Evolutionary conservation across 257 asterid species (phyloP), one percentile per base, ranked within the genome.

Genomic region (Nicotiana undulata): DNA sequence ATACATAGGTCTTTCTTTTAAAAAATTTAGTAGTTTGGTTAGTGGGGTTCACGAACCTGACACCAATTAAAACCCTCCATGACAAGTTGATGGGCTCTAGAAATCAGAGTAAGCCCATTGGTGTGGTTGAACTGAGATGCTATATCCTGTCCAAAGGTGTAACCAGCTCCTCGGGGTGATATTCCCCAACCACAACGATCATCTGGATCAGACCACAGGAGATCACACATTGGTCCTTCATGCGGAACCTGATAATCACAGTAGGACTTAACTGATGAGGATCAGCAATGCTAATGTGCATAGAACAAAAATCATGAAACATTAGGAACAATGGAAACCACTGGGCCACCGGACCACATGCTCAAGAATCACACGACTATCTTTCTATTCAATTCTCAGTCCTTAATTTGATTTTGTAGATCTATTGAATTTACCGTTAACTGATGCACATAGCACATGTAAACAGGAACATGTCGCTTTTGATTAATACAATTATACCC

Each of bases 1-100:
- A 20, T n/a, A n/a, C 5, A 4, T 10, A 34, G 20, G 52, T 32
- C 52, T 32, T 7, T 34, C 28, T 18, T 66, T 66, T 4, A 1
- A 66, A 66, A 66, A 18, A 9, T 8, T 65, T 17, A 31, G 29
- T 66, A 34, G 29, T 34, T 37, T 1, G 31, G 40, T 61, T 22
- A 9, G 29, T 70, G 10, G 26, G 5, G 68, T 52, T 77, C 80
- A 81, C 93, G 55, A 81, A 94, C 99, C 99, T 95, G 99, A 88
- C 98, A 93, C 99, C 99, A 95, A 79, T 95, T 93, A 80, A 24
- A 95, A 81, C 99, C 99, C 88, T 95, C 99, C 99, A 95, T 95
- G 81, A 95, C 98, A 82, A 95, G 98, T 88, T 95, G 99, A 82
- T 95, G 99, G 60, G 99, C 99, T 88, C 99, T 91, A 72, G 98